Conservation (phyloP, 2,329 filamentous ascomycete species). For the Aspergillus tamarii region DNA sequence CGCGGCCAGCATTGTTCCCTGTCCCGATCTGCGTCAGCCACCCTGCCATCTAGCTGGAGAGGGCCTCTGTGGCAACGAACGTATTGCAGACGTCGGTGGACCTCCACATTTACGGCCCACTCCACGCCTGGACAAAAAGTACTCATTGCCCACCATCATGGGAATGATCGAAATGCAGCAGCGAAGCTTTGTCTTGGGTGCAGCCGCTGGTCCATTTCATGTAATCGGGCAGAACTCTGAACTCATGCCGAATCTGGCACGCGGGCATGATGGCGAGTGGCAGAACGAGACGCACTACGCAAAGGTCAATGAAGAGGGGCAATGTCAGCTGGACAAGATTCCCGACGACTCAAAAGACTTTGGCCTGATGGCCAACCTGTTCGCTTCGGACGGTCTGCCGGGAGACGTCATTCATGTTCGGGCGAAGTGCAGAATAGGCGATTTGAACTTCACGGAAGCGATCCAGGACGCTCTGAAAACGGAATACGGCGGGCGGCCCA, state of each 20-base stretch:
- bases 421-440: not conserved
- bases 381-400: not conserved
- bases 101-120: not conserved
- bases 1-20: not conserved
- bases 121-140: not conserved
- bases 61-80: not conserved
- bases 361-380: not conserved
- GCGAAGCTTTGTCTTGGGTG: not conserved
- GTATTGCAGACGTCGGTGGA: not conserved
- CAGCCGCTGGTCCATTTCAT: not conserved
- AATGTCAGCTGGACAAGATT: not conserved
- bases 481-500: not conserved
- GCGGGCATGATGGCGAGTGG: not conserved
- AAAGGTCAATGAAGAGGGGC: not conserved
- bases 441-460: not conserved
- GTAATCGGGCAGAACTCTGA: not conserved
- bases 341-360: not conserved
- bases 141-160: not conserved
- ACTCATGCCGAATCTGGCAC: not conserved
- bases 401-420: not conserved
- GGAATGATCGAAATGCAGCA: not conserved
- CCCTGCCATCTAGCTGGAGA: not conserved
- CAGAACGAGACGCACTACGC: not conserved
- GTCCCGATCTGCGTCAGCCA: not conserved
- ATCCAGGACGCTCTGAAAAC: not conserved